These are phyloP conservation scores for Coelastrella sp. DNA, from an alignment of 139 green algal species.

Conservation along the genomic window DNA sequence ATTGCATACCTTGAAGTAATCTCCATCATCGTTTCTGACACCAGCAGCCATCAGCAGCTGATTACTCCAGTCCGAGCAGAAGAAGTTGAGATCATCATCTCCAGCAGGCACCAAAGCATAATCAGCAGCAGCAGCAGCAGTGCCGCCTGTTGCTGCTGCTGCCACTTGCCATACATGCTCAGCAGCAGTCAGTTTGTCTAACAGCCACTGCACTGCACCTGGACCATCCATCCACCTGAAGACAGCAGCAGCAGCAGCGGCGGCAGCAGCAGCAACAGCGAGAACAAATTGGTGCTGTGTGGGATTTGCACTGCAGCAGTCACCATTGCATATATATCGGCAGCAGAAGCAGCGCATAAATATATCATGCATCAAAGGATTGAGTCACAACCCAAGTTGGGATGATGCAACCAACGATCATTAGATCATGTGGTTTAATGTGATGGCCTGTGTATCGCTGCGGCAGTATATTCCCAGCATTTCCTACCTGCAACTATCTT, in stretches of 20 bases:
- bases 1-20: conserved; percentile 74
- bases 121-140: conserved; percentile 51
- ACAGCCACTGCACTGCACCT: conserved; percentile 57
- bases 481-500: conserved; percentile 11
- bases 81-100: conserved; percentile 63
- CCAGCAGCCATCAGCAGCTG: conserved; percentile 68
- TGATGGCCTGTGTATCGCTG: no score
- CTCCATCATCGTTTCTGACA: conserved; percentile 53
- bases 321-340: no score
- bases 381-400: no score
- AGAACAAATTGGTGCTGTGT: background rate
- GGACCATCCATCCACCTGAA: conserved; percentile 53
- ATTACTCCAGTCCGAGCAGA: conserved; percentile 65
- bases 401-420: no score
- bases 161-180: conserved; percentile 55
- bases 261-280: background rate
- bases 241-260: background rate
- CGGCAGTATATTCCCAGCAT: no score
- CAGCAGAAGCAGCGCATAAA: no score
- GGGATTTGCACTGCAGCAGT: no score
- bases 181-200: conserved; percentile 52
- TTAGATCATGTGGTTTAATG: no score
- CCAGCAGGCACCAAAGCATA: conserved; percentile 59
- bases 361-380: no score
- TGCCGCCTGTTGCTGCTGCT: conserved; percentile 14